phyloP scores from a whole-genome alignment of 2,329 filamentous ascomycete species.

The Exserohilum rostratum region DNA sequence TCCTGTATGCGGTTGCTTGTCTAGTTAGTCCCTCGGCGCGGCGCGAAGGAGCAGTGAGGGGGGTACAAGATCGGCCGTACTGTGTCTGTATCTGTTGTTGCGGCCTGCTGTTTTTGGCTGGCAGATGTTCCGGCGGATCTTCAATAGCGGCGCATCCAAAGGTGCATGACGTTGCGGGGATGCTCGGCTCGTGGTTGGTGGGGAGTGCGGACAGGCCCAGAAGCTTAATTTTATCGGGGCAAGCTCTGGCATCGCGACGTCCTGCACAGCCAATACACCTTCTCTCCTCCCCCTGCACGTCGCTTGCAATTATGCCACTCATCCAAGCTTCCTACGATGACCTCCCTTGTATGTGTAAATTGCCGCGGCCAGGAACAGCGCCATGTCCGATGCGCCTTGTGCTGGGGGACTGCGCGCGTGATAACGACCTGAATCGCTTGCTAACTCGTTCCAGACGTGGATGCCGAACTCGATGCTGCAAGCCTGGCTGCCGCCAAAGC shows the following conservation, averaged over 20 bases:
- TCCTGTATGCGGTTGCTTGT: too few relatives aligned
- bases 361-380: slow-evolving; percentile 49
- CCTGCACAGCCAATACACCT: slow-evolving; percentile 13
- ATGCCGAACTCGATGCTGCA: slow-evolving; percentile 68
- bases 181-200: slow-evolving; percentile 16
- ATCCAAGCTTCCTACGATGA: slow-evolving; percentile 76
- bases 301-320: slow-evolving; percentile 63
- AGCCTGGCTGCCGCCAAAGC: slow-evolving; percentile 70
- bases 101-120: slow-evolving; percentile 1
- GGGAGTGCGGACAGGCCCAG: slow-evolving; percentile 9
- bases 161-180: slow-evolving; percentile 20
- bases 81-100: not conserved
- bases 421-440: slow-evolving; percentile 2
- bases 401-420: slow-evolving; percentile 4
- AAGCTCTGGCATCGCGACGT: slow-evolving; percentile 12
- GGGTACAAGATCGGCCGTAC: not conserved
- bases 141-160: not conserved
- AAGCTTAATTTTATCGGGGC: slow-evolving; percentile 19
- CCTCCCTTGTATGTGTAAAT: slow-evolving; percentile 70
- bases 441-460: slow-evolving; percentile 70
- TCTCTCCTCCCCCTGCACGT: slow-evolving; percentile 20
- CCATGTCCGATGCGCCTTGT: slow-evolving; percentile 61
- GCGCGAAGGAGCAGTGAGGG: not conserved
- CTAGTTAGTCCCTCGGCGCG: too few relatives aligned
- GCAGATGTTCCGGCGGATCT: not conserved